A percentile compares a stretch with the other conserved stretches of the same genome.
Evolutionary conservation across 768 basidiomycete genomes (phyloP).

Genomic region (Cystofilobasidium ferigula): DNA sequence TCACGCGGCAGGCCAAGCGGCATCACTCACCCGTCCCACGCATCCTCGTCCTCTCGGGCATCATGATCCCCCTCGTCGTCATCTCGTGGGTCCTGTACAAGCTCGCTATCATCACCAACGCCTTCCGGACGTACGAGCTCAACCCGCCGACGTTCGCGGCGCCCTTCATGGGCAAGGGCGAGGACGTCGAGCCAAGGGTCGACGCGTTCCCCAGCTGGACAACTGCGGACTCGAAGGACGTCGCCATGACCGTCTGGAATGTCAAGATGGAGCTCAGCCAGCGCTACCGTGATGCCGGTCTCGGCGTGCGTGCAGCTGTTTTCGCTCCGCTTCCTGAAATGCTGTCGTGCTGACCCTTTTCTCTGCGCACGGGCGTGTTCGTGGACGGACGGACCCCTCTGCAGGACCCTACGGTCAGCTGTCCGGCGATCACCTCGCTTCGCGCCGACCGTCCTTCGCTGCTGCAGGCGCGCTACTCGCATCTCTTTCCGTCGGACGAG

Average conservation of each 20-base stretch:
- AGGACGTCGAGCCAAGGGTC: constrained; percentile 6
- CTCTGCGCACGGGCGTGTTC: too few species aligned
- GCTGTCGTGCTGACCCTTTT: not conserved
- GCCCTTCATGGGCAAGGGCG: constrained; percentile 24
- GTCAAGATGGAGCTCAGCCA: constrained; percentile 13
- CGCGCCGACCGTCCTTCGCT: not conserved
- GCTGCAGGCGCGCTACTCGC: constrained; percentile 18
- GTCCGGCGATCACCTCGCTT: constrained; percentile 13
- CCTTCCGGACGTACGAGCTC: constrained; percentile 26
- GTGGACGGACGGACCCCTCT: too few species aligned
- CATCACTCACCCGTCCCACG: constrained; percentile 15
- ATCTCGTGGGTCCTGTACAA: constrained; percentile 12
- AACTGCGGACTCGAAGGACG: constrained; percentile 3
- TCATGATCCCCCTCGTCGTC: constrained; percentile 14
- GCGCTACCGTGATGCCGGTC: not conserved
- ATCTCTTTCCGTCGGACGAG: constrained; percentile 6
- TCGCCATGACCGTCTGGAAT: constrained; percentile 20
- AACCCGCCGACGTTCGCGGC: constrained; percentile 7
- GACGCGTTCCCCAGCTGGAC: constrained; percentile 18
- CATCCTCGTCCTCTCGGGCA: constrained; percentile 1
- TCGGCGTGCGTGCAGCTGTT: not conserved
- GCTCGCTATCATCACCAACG: constrained; percentile 22
- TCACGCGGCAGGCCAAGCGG: constrained; percentile 9
- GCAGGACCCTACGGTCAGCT: constrained; percentile 16
- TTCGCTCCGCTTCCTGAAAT: not conserved